phyloP scores from a whole-genome alignment of 805 yeast species.

The Candida ovalis region DNA sequence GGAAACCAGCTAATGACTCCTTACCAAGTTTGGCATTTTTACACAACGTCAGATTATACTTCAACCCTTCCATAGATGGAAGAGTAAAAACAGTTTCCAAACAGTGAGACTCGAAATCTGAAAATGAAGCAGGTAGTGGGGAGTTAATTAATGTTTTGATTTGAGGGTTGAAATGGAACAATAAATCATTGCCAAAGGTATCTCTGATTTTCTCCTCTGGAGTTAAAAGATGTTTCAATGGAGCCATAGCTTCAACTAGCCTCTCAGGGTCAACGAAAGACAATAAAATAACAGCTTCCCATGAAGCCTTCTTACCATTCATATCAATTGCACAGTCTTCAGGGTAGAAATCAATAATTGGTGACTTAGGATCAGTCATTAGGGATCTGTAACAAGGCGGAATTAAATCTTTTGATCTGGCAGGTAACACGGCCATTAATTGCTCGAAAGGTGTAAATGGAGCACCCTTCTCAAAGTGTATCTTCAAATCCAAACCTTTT shows the following conservation, averaged over 20 bases:
- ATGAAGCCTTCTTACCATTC: constrained; percentile 92
- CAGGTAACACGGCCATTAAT: constrained; percentile 95
- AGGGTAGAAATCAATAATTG: constrained; percentile 89
- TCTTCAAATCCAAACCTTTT: constrained; percentile 62
- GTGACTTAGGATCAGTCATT: constrained; percentile 83
- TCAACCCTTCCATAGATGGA: constrained; percentile 42
- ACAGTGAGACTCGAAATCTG: constrained; percentile 79
- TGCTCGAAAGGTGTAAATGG: constrained; percentile 95
- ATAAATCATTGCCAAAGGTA: constrained; percentile 63
- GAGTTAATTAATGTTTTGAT: constrained; percentile 61
- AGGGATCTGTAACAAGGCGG: constrained; percentile 75
- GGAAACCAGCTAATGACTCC: constrained; percentile 85
- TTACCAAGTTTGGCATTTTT: constrained; percentile 66
- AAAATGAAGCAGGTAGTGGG: constrained; percentile 72
- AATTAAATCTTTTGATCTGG: constrained; percentile 75
- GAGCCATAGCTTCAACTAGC: constrained; percentile 66
- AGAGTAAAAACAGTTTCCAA: constrained; percentile 53
- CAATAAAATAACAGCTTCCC: constrained; percentile 96
- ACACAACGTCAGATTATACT: constrained; percentile 52
- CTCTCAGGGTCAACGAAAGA: constrained; percentile 86
- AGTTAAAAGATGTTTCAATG: constrained; percentile 56
- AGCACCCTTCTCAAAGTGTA: constrained; percentile 60
- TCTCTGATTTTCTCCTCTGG: constrained; percentile 75
- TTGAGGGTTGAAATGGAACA: constrained; percentile 75
- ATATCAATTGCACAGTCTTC: constrained; percentile 79